Conservation (phyloP, 2,329 filamentous ascomycete genomes). For the Sclerotinia subarctica region DNA sequence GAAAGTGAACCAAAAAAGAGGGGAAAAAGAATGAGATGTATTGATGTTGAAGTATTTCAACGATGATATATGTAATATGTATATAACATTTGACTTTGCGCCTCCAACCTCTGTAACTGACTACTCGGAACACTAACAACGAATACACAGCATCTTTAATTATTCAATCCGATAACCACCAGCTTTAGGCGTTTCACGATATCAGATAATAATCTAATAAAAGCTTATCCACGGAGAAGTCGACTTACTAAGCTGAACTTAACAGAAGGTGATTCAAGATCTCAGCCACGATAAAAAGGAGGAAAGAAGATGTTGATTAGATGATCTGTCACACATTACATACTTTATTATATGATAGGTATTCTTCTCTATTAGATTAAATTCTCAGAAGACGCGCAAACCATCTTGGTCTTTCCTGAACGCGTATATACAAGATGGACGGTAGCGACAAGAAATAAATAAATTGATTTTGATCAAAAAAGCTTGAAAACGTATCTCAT, state of each 20-base stretch:
- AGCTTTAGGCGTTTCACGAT: too few relatives aligned
- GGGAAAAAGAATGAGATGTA: too few relatives aligned
- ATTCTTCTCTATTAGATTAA: neutral
- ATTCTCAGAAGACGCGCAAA: neutral
- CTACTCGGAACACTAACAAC: too few relatives aligned
- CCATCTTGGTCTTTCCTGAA: neutral
- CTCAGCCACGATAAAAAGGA: neutral
- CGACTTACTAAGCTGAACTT: neutral
- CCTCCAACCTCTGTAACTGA: too few relatives aligned
- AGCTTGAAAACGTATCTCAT: neutral
- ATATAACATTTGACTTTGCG: too few relatives aligned
- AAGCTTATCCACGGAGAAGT: neutral
- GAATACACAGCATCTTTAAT: too few relatives aligned
- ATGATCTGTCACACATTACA: neutral
- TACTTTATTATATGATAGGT: neutral
- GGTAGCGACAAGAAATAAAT: neutral
- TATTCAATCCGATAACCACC: too few relatives aligned
- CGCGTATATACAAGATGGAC: neutral
- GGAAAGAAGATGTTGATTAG: neutral
- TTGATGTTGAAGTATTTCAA: too few relatives aligned
- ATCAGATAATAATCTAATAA: too few relatives aligned
- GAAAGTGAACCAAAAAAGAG: too few relatives aligned
- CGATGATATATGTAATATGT: too few relatives aligned
- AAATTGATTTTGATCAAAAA: neutral
- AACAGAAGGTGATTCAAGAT: neutral